Conservation (phyloP, 495 filamentous ascomycete species). For the Xylaria castorea region DNA sequence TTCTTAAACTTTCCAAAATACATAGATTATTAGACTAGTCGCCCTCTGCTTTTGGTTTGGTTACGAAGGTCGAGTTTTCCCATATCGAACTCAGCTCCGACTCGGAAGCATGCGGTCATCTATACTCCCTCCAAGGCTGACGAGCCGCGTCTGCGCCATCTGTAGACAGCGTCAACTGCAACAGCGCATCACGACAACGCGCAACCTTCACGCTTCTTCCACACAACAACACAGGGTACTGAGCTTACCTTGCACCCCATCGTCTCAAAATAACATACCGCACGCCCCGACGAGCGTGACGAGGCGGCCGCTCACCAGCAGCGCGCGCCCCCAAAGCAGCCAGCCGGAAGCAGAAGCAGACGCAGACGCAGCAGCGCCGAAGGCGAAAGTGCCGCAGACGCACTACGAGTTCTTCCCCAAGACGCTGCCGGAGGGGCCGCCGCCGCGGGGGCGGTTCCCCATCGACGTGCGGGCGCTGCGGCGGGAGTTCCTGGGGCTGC, state of each 20-base stretch:
- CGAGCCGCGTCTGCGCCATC: constrained; percentile 35
- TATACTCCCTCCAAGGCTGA: constrained; percentile 23
- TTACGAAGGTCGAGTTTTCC: neutral
- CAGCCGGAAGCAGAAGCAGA: neutral
- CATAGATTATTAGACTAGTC: neutral
- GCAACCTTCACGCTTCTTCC: neutral
- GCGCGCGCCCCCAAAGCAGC: neutral
- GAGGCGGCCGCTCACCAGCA: neutral
- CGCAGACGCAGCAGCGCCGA: neutral
- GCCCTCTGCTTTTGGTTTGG: neutral
- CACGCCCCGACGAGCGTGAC: neutral
- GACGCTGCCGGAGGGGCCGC: constrained; percentile 80
- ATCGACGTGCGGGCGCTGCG: constrained; percentile 73
- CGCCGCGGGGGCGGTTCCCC: constrained; percentile 76
- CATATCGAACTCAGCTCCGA: neutral
- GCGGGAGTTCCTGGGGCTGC: constrained; percentile 84
- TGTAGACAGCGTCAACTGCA: constrained; percentile 33
- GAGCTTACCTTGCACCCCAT: neutral
- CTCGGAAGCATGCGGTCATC: constrained; percentile 34
- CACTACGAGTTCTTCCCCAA: constrained; percentile 89
- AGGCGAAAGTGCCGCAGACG: constrained; percentile 39
- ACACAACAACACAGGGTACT: neutral
- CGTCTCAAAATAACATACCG: neutral
- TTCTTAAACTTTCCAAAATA: neutral
- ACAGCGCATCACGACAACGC: constrained; percentile 17